Conservation (phyloP, 1,284 basidiomycete genomes). For the Leucoagaricus sp. region DNA sequence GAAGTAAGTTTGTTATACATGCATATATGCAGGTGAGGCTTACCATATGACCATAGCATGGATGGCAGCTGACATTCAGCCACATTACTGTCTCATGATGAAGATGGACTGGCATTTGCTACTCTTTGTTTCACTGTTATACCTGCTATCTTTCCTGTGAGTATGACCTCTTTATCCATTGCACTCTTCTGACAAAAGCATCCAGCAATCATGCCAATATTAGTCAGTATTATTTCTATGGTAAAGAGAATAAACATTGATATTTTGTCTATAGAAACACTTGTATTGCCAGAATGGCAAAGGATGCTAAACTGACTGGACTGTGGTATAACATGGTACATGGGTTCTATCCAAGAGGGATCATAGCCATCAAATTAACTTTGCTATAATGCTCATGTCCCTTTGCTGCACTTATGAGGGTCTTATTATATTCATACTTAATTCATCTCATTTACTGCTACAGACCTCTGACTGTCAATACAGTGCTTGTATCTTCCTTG, state of each 20-base stretch:
- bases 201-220: slow-evolving; percentile 39
- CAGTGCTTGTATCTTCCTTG: slow-evolving; percentile 51
- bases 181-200: background rate
- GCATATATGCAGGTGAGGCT: too few species aligned
- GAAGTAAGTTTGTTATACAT: too few species aligned
- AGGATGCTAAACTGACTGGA: slow-evolving; percentile 39
- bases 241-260: background rate
- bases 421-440: slow-evolving; percentile 32
- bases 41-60: too few species aligned
- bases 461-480: background rate
- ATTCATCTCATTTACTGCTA: background rate
- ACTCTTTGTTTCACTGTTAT: slow-evolving; percentile 56
- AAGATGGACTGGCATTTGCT: slow-evolving; percentile 53
- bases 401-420: slow-evolving; percentile 36
- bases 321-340: slow-evolving; percentile 45
- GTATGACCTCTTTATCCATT: slow-evolving; percentile 22
- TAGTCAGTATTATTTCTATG: slow-evolving; percentile 22
- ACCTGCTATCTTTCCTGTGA: slow-evolving; percentile 59
- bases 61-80: too few species aligned
- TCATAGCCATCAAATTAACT: background rate
- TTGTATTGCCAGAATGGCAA: slow-evolving; percentile 40
- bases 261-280: slow-evolving; percentile 30
- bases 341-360: slow-evolving; percentile 5
- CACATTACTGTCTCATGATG: too few species aligned
- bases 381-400: slow-evolving; percentile 45